Base-by-base conservation (phyloP, 2,329 filamentous ascomycete species). In the Fonsecaea pugnacius region DNA sequence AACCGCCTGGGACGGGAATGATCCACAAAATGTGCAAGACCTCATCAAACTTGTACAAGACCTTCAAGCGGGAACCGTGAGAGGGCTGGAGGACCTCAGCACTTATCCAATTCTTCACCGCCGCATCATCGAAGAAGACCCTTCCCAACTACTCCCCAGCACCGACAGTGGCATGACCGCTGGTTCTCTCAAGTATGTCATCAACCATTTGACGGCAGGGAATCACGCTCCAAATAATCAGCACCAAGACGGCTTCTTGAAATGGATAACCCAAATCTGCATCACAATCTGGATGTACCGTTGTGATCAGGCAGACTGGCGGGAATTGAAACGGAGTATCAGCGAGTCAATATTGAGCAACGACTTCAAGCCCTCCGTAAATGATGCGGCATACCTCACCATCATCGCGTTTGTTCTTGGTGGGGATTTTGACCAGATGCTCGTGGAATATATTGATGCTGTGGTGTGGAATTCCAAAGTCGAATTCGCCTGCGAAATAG, bases 381-480 rank as follows among this genome's bases (percentile, higher is more conserved):
- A 60, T 53, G 57, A 51, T 21, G 57, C 32, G n/a, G 46, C 57
- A 16, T 60, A 60, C 40, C 57, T 60, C 9, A 24, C 46, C 3
- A 60, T 60, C 46, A 52, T 60, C 33, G 43, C 57, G 2, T 60
- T 60, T 16, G 57, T 60, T 14, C 33, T 60, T 7, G 57, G 46
- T 18, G 57, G 32, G 50, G 21, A 27, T 6, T 14, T 52, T 10
- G 21, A 38, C 30, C 14, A 30, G 30, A 60, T 27, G 35, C 57
- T 60, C 30, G 16, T 9, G 7, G 57, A 60, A 30, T 60, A 60
- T 52, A n/a, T 60, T 18, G 57, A 60, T 40, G 57, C 57, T 40
- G 57, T 60, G 32, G 57, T 60, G 21, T 60, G 57, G 57, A 21
- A 40, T 38, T 60, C 57, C 1, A 38, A 33, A 30, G 32, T 43